These are phyloP conservation scores for Cladosporium sp. DNA, from an alignment of 2,329 filamentous ascomycete species.

Conservation along the genomic window DNA sequence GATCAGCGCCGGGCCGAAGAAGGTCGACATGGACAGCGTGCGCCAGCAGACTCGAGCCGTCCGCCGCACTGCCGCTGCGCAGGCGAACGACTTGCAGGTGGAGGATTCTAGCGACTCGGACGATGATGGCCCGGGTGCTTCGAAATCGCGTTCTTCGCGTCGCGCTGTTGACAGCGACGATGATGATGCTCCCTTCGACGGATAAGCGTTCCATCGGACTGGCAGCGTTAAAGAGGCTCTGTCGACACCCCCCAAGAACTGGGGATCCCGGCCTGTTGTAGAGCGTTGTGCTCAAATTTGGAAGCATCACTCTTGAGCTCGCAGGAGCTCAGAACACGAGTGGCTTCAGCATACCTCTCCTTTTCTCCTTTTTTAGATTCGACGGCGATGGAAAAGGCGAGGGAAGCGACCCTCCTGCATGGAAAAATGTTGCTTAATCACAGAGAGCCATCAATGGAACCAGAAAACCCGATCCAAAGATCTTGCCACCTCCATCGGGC, in stretches of 20 bases:
- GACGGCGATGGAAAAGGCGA: no score
- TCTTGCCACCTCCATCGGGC: no score
- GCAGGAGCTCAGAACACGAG: no score
- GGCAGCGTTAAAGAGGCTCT: not conserved
- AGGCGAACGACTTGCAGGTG: not conserved
- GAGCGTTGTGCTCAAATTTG: not conserved
- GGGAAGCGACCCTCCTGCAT: no score
- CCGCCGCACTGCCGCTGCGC: not conserved
- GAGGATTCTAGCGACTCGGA: not conserved
- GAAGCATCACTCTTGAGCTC: no score
- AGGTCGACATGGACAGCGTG: not conserved
- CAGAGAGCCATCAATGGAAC: no score
- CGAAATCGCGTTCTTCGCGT: not conserved
- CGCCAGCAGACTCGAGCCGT: not conserved
- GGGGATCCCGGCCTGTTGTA: not conserved
- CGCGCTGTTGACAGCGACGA: not conserved
- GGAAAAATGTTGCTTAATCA: no score
- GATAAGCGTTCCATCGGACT: not conserved
- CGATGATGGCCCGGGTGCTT: not conserved
- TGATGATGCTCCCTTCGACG: not conserved
- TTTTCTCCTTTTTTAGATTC: no score
- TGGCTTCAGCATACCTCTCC: no score
- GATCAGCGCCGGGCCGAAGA: not conserved
- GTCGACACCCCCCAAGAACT: not conserved
- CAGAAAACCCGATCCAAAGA: no score